Evolutionary conservation across 1,139 yeast genomes (phyloP), one percentile per base, ranked within the genome.

Genomic region (Candida freyschussii): DNA sequence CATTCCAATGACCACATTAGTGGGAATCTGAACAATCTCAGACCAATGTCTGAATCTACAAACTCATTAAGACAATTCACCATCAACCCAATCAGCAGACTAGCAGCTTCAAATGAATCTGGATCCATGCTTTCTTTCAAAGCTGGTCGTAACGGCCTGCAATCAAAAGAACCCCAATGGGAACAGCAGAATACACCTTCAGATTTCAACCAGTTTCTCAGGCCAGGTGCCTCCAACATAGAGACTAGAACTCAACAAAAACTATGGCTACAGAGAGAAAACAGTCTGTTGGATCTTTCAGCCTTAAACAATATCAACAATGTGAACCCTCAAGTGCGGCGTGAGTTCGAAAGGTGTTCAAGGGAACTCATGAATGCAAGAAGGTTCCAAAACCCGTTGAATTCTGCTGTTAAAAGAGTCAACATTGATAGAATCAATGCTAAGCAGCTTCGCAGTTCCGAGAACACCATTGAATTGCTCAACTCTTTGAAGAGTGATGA

Each of bases 221-320:
- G 56, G 26, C 44, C 60, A 3, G 43, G 45, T 6, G 59, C 55
- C 24, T 51, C 58, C 4, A 63, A 61, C 29, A 56, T 60, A n/a
- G 79, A 76, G 33, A 78, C 86, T 1, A 67, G 95, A 56, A 83
- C 94, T 0, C 95, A 84, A 51, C 91, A 83, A 50, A 71, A 81
- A 42, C 66, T 84, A 31, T 83, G 94, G 94, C 60, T 84, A 23
- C 94, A 83, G 53, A 65, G 94, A 41, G 94, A 84, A 44, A 81
- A 73, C 47, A 76, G 83, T 5, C 63, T 78, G 27, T 62, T 79
- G 63, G 84, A 78, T 50, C 59, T 77, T 2, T 33, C 43, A 3
- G 34, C 45, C 11, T 24, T 36, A 26, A 43, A 41, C 23, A 36
- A 33, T 16, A 21, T 32, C 4, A 39, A 33, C 18, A 29, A 19